phyloP scores from a whole-genome alignment of 306 rosid genomes.

The Purshia tridentata region DNA sequence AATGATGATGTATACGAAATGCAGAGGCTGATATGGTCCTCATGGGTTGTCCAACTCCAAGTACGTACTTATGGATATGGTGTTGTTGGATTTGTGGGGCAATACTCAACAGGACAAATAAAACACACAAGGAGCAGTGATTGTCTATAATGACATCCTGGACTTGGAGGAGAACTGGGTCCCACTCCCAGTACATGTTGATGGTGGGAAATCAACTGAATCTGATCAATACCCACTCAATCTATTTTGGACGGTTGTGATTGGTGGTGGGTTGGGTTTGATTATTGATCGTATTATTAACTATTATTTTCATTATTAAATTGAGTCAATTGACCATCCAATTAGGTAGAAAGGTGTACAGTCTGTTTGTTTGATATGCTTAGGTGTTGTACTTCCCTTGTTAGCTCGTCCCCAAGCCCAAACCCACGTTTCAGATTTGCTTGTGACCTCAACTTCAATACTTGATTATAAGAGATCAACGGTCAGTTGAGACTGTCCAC shows the following conservation, averaged over 20 bases:
- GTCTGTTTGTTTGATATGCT: no score
- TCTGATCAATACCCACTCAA: constrained; percentile 35
- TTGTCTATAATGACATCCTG: constrained; percentile 40
- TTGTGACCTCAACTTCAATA: not conserved
- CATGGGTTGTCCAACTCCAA: not conserved
- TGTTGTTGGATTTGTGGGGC: constrained; percentile 15
- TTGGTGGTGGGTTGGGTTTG: constrained; percentile 18
- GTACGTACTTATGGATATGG: not conserved
- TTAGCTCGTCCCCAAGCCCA: no score
- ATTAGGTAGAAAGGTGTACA: no score
- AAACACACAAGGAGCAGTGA: constrained; percentile 21
- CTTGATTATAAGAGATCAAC: not conserved
- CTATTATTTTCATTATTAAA: no score
- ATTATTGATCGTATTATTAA: not conserved
- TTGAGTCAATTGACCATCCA: no score
- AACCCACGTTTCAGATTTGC: no score
- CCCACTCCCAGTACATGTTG: constrained; percentile 21
- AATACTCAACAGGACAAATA: not conserved
- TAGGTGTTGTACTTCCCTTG: no score
- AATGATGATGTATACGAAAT: not conserved
- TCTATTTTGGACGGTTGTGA: constrained; percentile 49
- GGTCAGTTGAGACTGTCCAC: not conserved
- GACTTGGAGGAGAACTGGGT: constrained; percentile 37
- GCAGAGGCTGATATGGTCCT: not conserved
- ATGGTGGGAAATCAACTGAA: constrained; percentile 28